Evolutionary conservation across 1,284 basidiomycete genomes (phyloP).

Genomic region (Rhodotorula sp.): DNA sequence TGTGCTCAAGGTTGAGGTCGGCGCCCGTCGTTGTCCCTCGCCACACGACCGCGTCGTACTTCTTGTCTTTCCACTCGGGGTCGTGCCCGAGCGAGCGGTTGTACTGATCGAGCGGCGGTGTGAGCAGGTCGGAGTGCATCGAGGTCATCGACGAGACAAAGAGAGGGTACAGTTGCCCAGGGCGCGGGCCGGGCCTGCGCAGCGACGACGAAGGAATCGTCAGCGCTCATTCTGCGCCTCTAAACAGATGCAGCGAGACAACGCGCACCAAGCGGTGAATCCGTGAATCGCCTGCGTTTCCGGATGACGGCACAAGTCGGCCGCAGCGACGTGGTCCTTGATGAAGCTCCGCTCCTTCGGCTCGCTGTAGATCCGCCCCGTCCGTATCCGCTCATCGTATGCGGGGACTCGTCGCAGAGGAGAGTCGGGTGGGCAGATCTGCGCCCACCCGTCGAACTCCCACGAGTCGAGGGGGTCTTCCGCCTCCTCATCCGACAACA

Average conservation of each 20-base stretch:
- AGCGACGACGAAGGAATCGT: not conserved
- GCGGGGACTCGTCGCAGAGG: slow-evolving; percentile 13
- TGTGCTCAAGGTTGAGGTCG: slow-evolving; percentile 28
- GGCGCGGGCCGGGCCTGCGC: slow-evolving; percentile 39
- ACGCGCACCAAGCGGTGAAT: slow-evolving; percentile 37
- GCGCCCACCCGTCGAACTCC: slow-evolving; percentile 35
- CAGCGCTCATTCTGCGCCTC: too few relatives aligned
- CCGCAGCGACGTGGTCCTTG: slow-evolving; percentile 33
- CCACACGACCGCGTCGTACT: slow-evolving; percentile 49
- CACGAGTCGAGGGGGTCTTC: slow-evolving; percentile 25
- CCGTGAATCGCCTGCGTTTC: slow-evolving; percentile 38
- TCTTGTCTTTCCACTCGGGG: slow-evolving; percentile 52
- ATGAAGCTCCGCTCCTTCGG: slow-evolving; percentile 33
- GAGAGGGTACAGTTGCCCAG: slow-evolving; percentile 41
- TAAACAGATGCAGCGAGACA: too few relatives aligned
- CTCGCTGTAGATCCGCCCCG: slow-evolving; percentile 3
- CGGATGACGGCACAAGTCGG: slow-evolving; percentile 41
- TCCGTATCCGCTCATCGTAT: slow-evolving; percentile 24
- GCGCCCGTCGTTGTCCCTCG: slow-evolving; percentile 54
- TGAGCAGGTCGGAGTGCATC: slow-evolving; percentile 44
- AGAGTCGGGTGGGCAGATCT: slow-evolving; percentile 26
- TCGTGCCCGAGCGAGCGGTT: slow-evolving; percentile 33
- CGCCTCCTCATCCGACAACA: slow-evolving; percentile 9
- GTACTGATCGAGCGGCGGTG: slow-evolving; percentile 47
- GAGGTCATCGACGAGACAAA: slow-evolving; percentile 44